Conservation (phyloP, 352 stramenopile genomes). For the Globisporangium barbulae region DNA sequence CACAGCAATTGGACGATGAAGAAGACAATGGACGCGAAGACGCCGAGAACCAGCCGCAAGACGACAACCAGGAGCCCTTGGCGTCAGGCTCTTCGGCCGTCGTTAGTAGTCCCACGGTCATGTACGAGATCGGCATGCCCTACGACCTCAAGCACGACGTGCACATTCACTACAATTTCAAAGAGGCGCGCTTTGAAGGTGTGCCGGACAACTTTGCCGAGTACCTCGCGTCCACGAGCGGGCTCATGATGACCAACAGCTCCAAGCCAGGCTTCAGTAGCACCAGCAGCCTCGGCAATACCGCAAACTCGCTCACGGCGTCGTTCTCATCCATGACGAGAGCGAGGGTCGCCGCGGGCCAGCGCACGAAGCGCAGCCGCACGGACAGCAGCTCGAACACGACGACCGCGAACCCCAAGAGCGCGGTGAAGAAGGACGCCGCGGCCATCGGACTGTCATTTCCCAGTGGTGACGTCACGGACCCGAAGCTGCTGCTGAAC, state of each 20-base stretch:
- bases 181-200: conserved; percentile 82
- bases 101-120: background rate
- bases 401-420: conserved; percentile 15
- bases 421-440: conserved; percentile 6
- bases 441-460: background rate
- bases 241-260: conserved; percentile 6
- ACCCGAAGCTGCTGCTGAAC: conserved; percentile 63
- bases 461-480: conserved; percentile 6
- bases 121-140: conserved; percentile 67
- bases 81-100: background rate
- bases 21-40: background rate
- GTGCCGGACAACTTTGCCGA: conserved; percentile 81
- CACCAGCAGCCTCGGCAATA: conserved; percentile 3
- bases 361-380: conserved; percentile 31
- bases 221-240: conserved; percentile 36
- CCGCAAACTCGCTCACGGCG: conserved; percentile 12
- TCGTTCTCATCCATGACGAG: conserved; percentile 11
- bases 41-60: conserved; percentile 11
- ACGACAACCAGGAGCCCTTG: conserved; percentile 27
- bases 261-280: conserved; percentile 2
- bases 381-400: conserved; percentile 38
- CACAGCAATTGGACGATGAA: background rate
- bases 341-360: background rate
- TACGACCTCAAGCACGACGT: conserved; percentile 81
- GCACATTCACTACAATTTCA: conserved; percentile 87